phyloP scores from a whole-genome alignment of 257 asterid species.

The Thymus quinquecostatus region DNA sequence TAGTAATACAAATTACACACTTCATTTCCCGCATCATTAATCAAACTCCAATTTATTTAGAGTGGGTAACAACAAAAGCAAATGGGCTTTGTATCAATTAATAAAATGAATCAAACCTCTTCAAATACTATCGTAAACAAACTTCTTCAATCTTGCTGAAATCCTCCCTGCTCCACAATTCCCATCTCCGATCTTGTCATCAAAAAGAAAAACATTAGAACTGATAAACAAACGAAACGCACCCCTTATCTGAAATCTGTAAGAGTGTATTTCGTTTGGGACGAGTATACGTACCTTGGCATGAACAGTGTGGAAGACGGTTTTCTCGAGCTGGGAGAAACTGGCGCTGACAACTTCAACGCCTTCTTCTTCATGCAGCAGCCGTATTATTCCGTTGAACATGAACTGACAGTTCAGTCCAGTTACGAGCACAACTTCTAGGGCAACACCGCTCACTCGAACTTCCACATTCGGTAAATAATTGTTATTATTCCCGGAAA shows the following conservation, averaged over 20 bases:
- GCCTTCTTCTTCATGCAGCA: constrained; percentile 73
- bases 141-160: constrained; percentile 48
- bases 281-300: constrained; percentile 44
- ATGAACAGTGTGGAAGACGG: constrained; percentile 67
- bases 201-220: neutral
- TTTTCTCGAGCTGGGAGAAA: constrained; percentile 35
- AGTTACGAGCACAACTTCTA: constrained; percentile 57
- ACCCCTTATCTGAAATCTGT: no score
- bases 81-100: no score
- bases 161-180: constrained; percentile 44
- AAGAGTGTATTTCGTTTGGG: no score
- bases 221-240: neutral
- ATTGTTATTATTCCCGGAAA: neutral
- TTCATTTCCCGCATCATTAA: no score
- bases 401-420: constrained; percentile 49
- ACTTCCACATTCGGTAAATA: constrained; percentile 55
- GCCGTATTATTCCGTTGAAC: constrained; percentile 48
- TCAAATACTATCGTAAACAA: constrained; percentile 32
- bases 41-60: no score
- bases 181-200: constrained; percentile 50
- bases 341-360: constrained; percentile 55
- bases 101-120: neutral
- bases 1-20: no score
- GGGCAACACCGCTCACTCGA: constrained; percentile 43
- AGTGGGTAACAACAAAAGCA: no score